These are phyloP conservation scores for Adansonia digitata DNA, from an alignment of 345 rosid genomes.

Conservation along the genomic window DNA sequence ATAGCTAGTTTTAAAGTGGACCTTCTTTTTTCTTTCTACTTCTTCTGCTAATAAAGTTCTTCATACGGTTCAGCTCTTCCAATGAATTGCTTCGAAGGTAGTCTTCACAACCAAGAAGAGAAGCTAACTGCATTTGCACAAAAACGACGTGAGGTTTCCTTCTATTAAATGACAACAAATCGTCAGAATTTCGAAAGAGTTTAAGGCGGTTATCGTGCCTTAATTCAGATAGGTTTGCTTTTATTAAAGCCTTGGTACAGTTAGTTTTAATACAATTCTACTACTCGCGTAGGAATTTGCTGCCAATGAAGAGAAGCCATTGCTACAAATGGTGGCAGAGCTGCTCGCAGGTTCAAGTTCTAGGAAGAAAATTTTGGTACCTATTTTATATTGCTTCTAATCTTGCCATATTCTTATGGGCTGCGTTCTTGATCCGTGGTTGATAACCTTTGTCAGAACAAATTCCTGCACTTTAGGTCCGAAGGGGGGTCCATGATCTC, in stretches of 20 bases:
- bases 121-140: slow-evolving; percentile 66
- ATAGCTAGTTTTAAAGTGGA: not conserved
- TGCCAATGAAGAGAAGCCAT: slow-evolving; percentile 75
- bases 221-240: slow-evolving; percentile 6
- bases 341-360: slow-evolving; percentile 76
- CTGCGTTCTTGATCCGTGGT: not conserved
- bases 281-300: slow-evolving; percentile 59
- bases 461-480: slow-evolving; percentile 47
- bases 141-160: slow-evolving; percentile 70
- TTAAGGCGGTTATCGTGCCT: slow-evolving; percentile 55
- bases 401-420: not conserved
- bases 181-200: slow-evolving; percentile 78
- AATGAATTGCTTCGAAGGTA: slow-evolving; percentile 75
- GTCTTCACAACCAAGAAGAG: slow-evolving; percentile 74
- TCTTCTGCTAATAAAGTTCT: slow-evolving; percentile 16
- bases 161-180: slow-evolving; percentile 53
- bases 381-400: not conserved
- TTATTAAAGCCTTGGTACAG: not conserved
- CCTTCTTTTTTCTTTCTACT: slow-evolving; percentile 10
- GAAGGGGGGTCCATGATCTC: slow-evolving; percentile 80
- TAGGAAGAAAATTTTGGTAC: slow-evolving; percentile 87
- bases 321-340: slow-evolving; percentile 88
- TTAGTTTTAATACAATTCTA: slow-evolving; percentile 1
- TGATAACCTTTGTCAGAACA: slow-evolving; percentile 3
- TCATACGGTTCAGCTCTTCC: slow-evolving; percentile 64